Evolutionary conservation across 2,329 filamentous ascomycete species (phyloP).

Genomic region (Aspergillus glaucus): DNA sequence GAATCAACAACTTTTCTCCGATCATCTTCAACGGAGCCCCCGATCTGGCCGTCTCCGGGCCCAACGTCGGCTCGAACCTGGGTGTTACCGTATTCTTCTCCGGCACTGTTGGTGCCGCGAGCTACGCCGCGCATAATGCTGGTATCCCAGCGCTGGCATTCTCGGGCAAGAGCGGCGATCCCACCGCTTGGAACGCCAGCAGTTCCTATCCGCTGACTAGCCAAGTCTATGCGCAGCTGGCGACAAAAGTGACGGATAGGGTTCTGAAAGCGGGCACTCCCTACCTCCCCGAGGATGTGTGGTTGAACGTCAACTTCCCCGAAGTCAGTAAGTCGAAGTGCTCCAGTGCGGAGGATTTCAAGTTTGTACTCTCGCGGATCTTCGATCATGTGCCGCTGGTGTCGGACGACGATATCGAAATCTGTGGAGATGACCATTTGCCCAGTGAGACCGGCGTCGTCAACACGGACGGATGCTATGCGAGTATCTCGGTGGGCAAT

Average conservation of each 20-base stretch:
- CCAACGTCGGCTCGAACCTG: slow-evolving; percentile 56
- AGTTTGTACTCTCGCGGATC: slow-evolving; percentile 60
- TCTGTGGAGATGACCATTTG: slow-evolving; percentile 51
- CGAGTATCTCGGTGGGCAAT: slow-evolving; percentile 58
- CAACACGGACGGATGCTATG: slow-evolving; percentile 50
- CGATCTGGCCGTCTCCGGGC: slow-evolving; percentile 60
- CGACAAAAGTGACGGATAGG: slow-evolving; percentile 51
- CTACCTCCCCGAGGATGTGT: slow-evolving; percentile 56
- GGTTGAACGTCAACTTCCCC: slow-evolving; percentile 66
- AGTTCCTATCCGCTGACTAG: slow-evolving; percentile 42
- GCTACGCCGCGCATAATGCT: slow-evolving; percentile 48
- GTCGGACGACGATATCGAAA: slow-evolving; percentile 47
- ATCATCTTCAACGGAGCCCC: slow-evolving; percentile 50
- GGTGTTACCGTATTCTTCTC: slow-evolving; percentile 53
- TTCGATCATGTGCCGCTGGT: slow-evolving; percentile 37
- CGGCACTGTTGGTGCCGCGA: slow-evolving; percentile 62
- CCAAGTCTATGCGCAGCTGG: slow-evolving; percentile 58
- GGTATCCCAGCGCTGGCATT: slow-evolving; percentile 64
- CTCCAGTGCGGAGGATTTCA: slow-evolving; percentile 49
- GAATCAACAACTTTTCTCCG: slow-evolving; percentile 52
- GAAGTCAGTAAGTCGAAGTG: slow-evolving; percentile 44
- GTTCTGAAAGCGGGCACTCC: slow-evolving; percentile 54
- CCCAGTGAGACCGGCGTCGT: slow-evolving; percentile 55
- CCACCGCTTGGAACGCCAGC: slow-evolving; percentile 47
- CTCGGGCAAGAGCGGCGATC: slow-evolving; percentile 49